Base-by-base conservation (phyloP, 108 stramenopile species). In the Cylindrotheca fusiformis region DNA sequence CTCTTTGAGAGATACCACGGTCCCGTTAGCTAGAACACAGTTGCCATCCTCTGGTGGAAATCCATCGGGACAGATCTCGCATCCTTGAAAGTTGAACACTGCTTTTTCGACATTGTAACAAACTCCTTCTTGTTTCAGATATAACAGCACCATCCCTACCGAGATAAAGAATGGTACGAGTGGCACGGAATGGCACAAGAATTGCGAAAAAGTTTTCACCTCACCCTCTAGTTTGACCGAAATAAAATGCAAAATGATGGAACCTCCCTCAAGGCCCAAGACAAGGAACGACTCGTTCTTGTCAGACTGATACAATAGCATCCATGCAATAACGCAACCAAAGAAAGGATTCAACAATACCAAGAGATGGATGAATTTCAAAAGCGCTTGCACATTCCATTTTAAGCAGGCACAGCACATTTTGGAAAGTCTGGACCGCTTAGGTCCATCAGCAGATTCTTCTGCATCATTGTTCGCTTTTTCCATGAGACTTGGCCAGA, bases 291-390 rank as follows among this genome's bases (percentile, higher is more conserved):
- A 60, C 33, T 63, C 69, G 2, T 17, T 30, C 29, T 62, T 55
- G 54, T 70, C 57, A 4, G 69, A 70, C 63, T 61, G 61, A 56
- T 70, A 70, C 23, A 70, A 29, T 20, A 70, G 54, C 61, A 70
- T 70, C 69, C 69, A 70, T 12, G 69, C 69, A 54, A 70, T 56
- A 33, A 70, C 24, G 48, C 61, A 70, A 47, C 69, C 69, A 56
- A 70, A 70, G 53, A 70, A 55, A 6, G 69, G 69, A 55, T 70
- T 70, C 54, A 70, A 8, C 2, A 70, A 19, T 19, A 70, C 52
- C 18, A 70, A 24, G 48, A 52, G 55, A 41, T 63, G 55, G 28
- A 70, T 17, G 1, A 54, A 8, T 29, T 12, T 33, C 33, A 70
- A 33, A 2, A 62, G 10, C 18, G 32, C 25, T 23, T 63, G 61